Evolutionary conservation across 2,329 filamentous ascomycete genomes (phyloP).

Genomic region (Drechslerella coelobrocha): DNA sequence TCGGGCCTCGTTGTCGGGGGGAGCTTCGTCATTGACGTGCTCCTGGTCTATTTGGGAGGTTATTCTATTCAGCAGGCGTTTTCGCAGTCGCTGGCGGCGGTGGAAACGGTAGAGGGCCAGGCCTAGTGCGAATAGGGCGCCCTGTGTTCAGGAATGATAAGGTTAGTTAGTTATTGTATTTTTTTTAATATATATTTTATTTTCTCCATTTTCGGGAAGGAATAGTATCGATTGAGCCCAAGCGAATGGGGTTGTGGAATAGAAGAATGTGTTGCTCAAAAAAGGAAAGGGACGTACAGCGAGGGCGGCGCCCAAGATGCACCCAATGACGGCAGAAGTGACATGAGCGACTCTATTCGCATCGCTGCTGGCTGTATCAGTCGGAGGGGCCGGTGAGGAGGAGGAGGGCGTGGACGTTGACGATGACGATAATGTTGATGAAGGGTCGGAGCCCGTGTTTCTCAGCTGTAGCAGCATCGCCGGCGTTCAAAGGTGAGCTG

Average conservation of each 20-base stretch:
- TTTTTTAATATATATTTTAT: not conserved
- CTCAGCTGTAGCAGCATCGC: no score
- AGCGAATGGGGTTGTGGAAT: not conserved
- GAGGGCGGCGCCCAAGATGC: slow-evolving; percentile 40
- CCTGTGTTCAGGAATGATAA: slow-evolving; percentile 2
- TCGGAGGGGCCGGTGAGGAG: slow-evolving; percentile 11
- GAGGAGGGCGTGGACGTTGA: slow-evolving; percentile 15
- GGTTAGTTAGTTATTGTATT: not conserved
- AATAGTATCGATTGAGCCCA: no score
- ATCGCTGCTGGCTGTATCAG: slow-evolving; percentile 14
- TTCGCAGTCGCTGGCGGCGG: slow-evolving; percentile 37
- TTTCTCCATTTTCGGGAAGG: not conserved
- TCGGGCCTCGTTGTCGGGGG: slow-evolving; percentile 25
- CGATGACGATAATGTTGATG: not conserved
- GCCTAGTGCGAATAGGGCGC: slow-evolving; percentile 39
- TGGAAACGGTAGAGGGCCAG: slow-evolving; percentile 47
- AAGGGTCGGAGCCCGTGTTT: no score
- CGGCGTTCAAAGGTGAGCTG: no score
- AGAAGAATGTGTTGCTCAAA: not conserved
- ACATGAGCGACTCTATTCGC: slow-evolving; percentile 44
- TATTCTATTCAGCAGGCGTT: slow-evolving; percentile 36
- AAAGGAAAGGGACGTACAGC: slow-evolving; percentile 31
- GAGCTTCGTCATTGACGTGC: slow-evolving; percentile 21
- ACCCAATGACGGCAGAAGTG: slow-evolving; percentile 46
- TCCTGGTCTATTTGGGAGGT: slow-evolving; percentile 26